Evolutionary conservation across 108 stramenopile genomes (phyloP).

Genomic region (Aureococcus anophagefferens): DNA sequence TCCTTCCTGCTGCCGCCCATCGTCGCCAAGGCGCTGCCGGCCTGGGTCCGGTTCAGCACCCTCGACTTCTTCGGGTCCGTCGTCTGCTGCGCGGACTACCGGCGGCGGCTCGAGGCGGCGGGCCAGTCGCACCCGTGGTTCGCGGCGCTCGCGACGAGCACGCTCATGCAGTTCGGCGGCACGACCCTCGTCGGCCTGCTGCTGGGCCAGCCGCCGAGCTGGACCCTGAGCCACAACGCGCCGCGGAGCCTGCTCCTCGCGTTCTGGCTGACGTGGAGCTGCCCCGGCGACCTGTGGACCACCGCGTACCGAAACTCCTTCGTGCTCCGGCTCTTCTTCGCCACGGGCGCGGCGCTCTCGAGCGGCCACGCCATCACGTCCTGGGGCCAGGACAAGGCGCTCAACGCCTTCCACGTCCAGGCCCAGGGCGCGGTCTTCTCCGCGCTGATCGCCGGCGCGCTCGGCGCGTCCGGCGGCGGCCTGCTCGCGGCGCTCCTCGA

Average conservation of each 20-base stretch:
- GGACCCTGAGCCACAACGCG: neutral
- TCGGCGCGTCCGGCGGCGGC: neutral
- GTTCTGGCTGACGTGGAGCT: neutral
- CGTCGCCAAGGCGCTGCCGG: too few species aligned
- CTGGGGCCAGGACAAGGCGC: constrained; percentile 11
- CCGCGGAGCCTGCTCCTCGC: constrained; percentile 1
- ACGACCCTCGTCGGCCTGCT: constrained; percentile 5
- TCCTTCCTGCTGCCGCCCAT: too few species aligned
- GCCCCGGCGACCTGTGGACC: neutral
- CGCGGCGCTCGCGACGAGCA: neutral
- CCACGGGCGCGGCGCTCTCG: neutral
- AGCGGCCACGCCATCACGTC: constrained; percentile 2
- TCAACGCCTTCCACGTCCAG: constrained; percentile 1
- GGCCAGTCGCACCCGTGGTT: neutral
- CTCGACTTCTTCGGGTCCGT: neutral
- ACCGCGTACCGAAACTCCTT: neutral
- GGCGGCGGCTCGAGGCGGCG: neutral
- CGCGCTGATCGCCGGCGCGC: neutral
- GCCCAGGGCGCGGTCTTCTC: neutral
- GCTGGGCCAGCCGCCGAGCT: constrained; percentile 8
- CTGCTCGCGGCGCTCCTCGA: neutral
- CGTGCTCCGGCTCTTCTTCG: neutral
- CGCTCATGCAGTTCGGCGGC: constrained; percentile 12
- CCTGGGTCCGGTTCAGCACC: neutral
- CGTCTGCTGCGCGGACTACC: neutral